phyloP scores from a whole-genome alignment of 805 yeast species.

The Kodamaea neixiangensis region DNA sequence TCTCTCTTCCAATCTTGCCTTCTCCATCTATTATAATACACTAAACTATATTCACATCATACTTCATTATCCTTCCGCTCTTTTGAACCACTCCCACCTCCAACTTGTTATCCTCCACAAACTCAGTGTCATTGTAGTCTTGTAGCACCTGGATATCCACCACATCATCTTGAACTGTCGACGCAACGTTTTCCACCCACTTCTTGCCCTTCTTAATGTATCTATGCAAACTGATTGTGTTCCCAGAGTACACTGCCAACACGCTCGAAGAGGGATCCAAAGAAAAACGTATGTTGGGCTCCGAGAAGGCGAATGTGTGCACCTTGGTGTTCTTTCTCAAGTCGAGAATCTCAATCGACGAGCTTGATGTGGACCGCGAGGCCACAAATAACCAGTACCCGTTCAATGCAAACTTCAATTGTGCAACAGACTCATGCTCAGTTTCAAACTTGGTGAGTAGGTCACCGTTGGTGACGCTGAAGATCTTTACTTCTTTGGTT shows the following conservation, averaged over 20 bases:
- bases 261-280: constrained; percentile 41
- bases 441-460: constrained; percentile 34
- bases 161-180: constrained; percentile 2
- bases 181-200: constrained; percentile 27
- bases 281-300: constrained; percentile 22
- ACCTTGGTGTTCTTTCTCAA: constrained; percentile 41
- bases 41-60: constrained; percentile 4
- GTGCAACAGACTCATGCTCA: constrained; percentile 25
- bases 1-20: no score
- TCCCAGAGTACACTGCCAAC: constrained; percentile 23
- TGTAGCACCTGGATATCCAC: constrained; percentile 6
- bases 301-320: constrained; percentile 29
- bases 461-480: constrained; percentile 40
- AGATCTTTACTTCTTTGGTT: constrained; percentile 34
- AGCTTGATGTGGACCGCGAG: constrained; percentile 20
- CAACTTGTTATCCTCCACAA: constrained; percentile 9
- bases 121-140: constrained; percentile 10
- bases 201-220: constrained; percentile 42
- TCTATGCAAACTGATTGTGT: constrained; percentile 30
- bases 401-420: constrained; percentile 56
- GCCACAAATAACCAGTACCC: constrained; percentile 61
- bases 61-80: constrained; percentile 8
- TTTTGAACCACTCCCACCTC: constrained; percentile 9
- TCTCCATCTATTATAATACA: neutral
- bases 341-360: constrained; percentile 46